Conservation (phyloP, 2,329 filamentous ascomycete species). For the Aspergillus calidoustus region DNA sequence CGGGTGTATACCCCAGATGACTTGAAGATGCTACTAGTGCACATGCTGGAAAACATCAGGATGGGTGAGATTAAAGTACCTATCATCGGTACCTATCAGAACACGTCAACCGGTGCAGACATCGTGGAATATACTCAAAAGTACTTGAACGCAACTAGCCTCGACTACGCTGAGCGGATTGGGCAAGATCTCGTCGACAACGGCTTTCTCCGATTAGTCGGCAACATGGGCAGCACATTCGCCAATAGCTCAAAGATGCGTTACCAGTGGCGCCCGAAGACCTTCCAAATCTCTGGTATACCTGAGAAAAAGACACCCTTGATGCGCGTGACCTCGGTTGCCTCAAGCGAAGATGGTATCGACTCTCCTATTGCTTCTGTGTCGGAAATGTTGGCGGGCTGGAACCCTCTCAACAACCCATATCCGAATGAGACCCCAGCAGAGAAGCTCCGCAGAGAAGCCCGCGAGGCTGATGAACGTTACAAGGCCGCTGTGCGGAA, state of each 20-base stretch:
- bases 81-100: slow-evolving; percentile 91
- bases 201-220: slow-evolving; percentile 86
- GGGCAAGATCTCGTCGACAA: slow-evolving; percentile 88
- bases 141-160: slow-evolving; percentile 78
- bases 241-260: slow-evolving; percentile 97
- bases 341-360: slow-evolving; percentile 62
- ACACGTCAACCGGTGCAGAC: slow-evolving; percentile 87
- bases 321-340: slow-evolving; percentile 74
- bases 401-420: slow-evolving; percentile 89
- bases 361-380: slow-evolving; percentile 85
- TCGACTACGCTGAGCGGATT: slow-evolving; percentile 91
- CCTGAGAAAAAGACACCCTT: slow-evolving; percentile 82
- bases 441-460: slow-evolving; percentile 85
- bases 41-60: slow-evolving; percentile 86
- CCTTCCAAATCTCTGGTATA: slow-evolving; percentile 84
- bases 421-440: slow-evolving; percentile 92
- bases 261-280: slow-evolving; percentile 95
- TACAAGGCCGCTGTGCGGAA: slow-evolving; percentile 87
- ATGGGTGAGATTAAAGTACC: slow-evolving; percentile 92
- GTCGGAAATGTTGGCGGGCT: slow-evolving; percentile 85
- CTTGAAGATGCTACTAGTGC: slow-evolving; percentile 83
- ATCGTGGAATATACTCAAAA: slow-evolving; percentile 95
- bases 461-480: slow-evolving; percentile 85
- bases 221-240: slow-evolving; percentile 93
- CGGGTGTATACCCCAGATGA: slow-evolving; percentile 82